Evolutionary conservation across 176 grass and related monocot genomes (phyloP).

Genomic region (Triticum monococcum): DNA sequence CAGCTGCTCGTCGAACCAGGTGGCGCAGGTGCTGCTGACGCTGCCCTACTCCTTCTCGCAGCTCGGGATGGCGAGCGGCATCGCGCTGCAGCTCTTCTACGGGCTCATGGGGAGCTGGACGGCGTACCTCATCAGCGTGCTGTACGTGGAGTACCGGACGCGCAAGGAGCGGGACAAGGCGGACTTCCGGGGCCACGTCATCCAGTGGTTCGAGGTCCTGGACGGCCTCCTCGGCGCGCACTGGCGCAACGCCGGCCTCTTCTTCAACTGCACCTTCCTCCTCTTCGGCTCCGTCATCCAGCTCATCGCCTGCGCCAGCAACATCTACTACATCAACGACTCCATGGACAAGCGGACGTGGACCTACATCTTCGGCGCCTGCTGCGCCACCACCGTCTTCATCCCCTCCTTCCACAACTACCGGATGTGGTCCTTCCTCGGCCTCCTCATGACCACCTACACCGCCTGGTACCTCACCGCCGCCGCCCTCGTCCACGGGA

Average conservation of each 20-base stretch:
- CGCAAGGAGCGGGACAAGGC: conserved; percentile 82
- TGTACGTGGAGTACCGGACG: conserved; percentile 91
- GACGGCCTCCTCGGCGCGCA: conserved; percentile 78
- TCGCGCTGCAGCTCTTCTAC: conserved; percentile 79
- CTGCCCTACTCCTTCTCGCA: conserved; percentile 99
- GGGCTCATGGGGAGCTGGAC: conserved; percentile 96
- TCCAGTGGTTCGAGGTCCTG: conserved; percentile 99
- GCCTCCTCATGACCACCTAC: conserved; percentile 86
- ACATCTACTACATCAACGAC: conserved; percentile 99
- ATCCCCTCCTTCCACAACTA: conserved; percentile 99
- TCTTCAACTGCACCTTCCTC: conserved; percentile 99
- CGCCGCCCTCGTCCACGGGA: conserved; percentile 67
- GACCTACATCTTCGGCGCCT: conserved; percentile 98
- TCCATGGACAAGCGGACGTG: conserved; percentile 90
- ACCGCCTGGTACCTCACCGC: conserved; percentile 93
- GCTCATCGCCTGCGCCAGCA: conserved; percentile 94
- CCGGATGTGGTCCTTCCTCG: conserved; percentile 93
- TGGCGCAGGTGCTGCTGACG: conserved; percentile 98
- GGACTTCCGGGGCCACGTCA: conserved; percentile 96
- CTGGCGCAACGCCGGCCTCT: conserved; percentile 84
- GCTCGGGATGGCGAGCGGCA: conserved; percentile 79
- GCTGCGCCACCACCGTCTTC: conserved; percentile 94
- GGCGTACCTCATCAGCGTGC: conserved; percentile 86
- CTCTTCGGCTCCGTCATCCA: conserved; percentile 99
- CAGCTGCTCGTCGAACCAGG: conserved; percentile 97